phyloP scores from a whole-genome alignment of 176 grass and related monocot genomes.

The Otatea glauca region DNA sequence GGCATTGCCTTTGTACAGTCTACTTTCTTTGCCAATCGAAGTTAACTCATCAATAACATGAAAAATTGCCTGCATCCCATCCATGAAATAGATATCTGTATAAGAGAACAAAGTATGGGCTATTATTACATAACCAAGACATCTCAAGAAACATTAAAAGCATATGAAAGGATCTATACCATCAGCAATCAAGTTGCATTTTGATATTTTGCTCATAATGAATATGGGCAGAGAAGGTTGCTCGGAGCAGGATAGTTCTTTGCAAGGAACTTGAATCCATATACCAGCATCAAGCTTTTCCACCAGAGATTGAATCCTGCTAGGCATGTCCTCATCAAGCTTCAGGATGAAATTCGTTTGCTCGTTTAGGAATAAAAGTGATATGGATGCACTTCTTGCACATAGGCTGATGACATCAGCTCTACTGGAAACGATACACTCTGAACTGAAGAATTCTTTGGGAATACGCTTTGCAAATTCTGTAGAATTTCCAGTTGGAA shows the following conservation, averaged over 20 bases:
- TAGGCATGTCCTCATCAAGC: slow-evolving; percentile 65
- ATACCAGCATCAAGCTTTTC: slow-evolving; percentile 75
- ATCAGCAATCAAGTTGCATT: slow-evolving; percentile 73
- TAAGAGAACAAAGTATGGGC: slow-evolving; percentile 34
- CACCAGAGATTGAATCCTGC: slow-evolving; percentile 63
- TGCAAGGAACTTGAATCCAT: slow-evolving; percentile 82
- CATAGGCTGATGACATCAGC: slow-evolving; percentile 63
- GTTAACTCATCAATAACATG: slow-evolving; percentile 63
- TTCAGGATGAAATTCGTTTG: slow-evolving; percentile 53
- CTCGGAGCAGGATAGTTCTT: slow-evolving; percentile 41
- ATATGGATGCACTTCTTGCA: slow-evolving; percentile 71
- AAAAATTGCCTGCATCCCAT: slow-evolving; percentile 58
- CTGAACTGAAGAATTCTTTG: slow-evolving; percentile 68
- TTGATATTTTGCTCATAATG: slow-evolving; percentile 67
- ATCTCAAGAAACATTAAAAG: slow-evolving; percentile 40
- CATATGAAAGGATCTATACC: slow-evolving; percentile 51
- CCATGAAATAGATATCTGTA: slow-evolving; percentile 78
- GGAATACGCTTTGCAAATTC: slow-evolving; percentile 68
- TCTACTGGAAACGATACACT: slow-evolving; percentile 57
- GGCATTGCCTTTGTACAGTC: slow-evolving; percentile 70
- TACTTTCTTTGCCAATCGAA: slow-evolving; percentile 69
- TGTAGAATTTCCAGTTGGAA: slow-evolving; percentile 55
- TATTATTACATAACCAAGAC: slow-evolving; percentile 49
- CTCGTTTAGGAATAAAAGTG: slow-evolving; percentile 59
- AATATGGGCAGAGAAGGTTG: slow-evolving; percentile 57